Conservation (phyloP, 306 rosid genomes). For the Lathyrus oleraceus region DNA sequence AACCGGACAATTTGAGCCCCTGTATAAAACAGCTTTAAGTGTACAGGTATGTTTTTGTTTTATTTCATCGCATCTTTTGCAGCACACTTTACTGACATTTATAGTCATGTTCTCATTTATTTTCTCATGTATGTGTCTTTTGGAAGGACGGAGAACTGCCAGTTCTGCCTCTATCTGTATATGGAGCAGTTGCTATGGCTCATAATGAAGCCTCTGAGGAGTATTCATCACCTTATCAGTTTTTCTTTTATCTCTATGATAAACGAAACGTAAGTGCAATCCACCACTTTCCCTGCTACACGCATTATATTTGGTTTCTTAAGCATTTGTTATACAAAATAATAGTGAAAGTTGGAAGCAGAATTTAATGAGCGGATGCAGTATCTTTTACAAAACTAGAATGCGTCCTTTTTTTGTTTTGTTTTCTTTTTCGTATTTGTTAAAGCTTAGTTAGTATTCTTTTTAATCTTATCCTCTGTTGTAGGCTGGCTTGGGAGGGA, state of each 20-base stretch:
- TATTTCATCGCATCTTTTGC: slow-evolving; percentile 18
- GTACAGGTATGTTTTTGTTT: slow-evolving; percentile 64
- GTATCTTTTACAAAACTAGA: background rate
- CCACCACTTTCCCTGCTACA: background rate
- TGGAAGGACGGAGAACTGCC: slow-evolving; percentile 95
- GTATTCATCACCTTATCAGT: slow-evolving; percentile 83
- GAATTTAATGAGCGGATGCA: background rate
- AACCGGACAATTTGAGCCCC: slow-evolving; percentile 93
- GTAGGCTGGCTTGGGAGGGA: slow-evolving; percentile 97
- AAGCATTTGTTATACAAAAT: slow-evolving; percentile 12
- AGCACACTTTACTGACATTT: slow-evolving; percentile 1
- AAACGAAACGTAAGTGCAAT: slow-evolving; percentile 72
- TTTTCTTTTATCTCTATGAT: slow-evolving; percentile 90
- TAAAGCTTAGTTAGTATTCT: background rate
- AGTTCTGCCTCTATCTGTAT: slow-evolving; percentile 88
- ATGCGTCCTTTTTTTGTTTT: background rate
- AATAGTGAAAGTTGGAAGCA: slow-evolving; percentile 22
- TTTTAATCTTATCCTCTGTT: slow-evolving; percentile 18
- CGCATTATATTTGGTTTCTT: background rate
- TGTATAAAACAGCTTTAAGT: slow-evolving; percentile 71
- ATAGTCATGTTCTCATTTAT: slow-evolving; percentile 11
- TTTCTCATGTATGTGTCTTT: slow-evolving; percentile 19
- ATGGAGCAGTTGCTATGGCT: slow-evolving; percentile 94
- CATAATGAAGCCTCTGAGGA: slow-evolving; percentile 87
- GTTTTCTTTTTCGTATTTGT: slow-evolving; percentile 11